phyloP scores from a whole-genome alignment of 2,329 filamentous ascomycete species.

The Dendrostoma leiphaemia region DNA sequence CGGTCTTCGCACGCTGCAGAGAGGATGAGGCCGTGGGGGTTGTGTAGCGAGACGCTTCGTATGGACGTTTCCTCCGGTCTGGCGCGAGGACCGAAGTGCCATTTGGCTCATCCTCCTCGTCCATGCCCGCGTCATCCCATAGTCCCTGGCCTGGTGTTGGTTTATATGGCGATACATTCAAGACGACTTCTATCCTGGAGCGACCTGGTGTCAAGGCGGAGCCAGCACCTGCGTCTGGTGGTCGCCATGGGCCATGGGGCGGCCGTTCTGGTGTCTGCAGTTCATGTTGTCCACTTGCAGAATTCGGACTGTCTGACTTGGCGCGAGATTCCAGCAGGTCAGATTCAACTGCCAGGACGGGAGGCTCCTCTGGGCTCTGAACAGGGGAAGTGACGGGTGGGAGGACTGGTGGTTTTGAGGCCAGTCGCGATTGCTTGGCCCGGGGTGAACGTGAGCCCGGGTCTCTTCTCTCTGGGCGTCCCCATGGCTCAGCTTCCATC shows the following conservation, averaged over 20 bases:
- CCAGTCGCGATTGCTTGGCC: not conserved
- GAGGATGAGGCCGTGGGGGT: not conserved
- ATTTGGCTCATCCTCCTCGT: slow-evolving; percentile 5
- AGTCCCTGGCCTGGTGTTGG: not conserved
- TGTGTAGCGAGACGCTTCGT: not conserved
- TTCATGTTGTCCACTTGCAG: too few relatives aligned
- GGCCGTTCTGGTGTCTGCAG: not conserved
- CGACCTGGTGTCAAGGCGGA: not conserved
- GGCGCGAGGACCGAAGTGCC: not conserved
- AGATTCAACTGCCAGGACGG: not conserved
- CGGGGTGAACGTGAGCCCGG: not conserved
- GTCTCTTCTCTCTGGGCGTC: not conserved
- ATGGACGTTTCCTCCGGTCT: not conserved
- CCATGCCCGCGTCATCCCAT: not conserved
- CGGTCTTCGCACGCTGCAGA: not conserved
- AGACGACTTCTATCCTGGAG: slow-evolving; percentile 15
- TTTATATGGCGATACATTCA: slow-evolving; percentile 7
- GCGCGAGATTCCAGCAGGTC: not conserved
- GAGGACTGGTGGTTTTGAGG: not conserved
- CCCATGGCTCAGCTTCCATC: not conserved
- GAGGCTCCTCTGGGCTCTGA: not conserved
- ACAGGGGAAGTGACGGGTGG: slow-evolving; percentile 7
- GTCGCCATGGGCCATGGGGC: not conserved
- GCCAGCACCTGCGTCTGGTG: too few relatives aligned
- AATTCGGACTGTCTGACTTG: too few relatives aligned